A percentile compares a stretch with the other conserved stretches of the same genome.
These are phyloP conservation scores for Pisolithus microcarpus DNA, from an alignment of 768 basidiomycete genomes.

Conservation along the genomic window DNA sequence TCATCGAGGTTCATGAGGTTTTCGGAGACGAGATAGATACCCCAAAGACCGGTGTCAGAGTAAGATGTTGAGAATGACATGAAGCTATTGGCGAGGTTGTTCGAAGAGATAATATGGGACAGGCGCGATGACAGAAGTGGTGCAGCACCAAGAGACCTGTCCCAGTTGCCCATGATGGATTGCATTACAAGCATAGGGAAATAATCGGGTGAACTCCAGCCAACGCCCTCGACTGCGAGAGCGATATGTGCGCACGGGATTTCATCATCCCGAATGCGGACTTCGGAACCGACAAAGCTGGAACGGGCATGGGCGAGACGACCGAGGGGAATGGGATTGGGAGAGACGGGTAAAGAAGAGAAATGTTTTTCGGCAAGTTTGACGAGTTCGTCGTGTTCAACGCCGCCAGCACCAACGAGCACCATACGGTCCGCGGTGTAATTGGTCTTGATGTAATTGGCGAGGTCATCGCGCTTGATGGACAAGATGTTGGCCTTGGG, in stretches of 20 bases:
- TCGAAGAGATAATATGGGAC: conserved; percentile 80
- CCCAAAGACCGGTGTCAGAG: conserved; percentile 98
- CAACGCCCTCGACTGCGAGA: conserved; percentile 94
- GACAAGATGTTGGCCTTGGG: conserved; percentile 95
- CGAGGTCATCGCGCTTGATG: conserved; percentile 84
- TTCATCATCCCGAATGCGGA: conserved; percentile 90
- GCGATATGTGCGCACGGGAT: conserved; percentile 87
- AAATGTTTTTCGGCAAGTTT: conserved; percentile 95
- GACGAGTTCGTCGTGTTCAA: conserved; percentile 87
- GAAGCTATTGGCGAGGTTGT: conserved; percentile 98
- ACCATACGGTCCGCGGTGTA: conserved; percentile 99
- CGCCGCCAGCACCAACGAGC: conserved; percentile 92
- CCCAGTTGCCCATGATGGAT: conserved; percentile 98
- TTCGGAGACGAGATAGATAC: conserved; percentile 94
- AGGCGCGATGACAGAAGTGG: conserved; percentile 86
- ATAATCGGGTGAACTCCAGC: conserved; percentile 98
- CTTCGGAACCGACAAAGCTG: conserved; percentile 87
- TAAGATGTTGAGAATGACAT: conserved; percentile 99
- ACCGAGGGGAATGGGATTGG: conserved; percentile 85
- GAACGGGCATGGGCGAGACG: conserved; percentile 70
- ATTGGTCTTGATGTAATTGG: conserved; percentile 91
- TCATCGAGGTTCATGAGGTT: conserved; percentile 93
- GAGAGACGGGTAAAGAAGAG: conserved; percentile 77
- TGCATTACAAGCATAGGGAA: conserved; percentile 99
- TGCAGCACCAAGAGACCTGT: conserved; percentile 87